Conservation (phyloP, 257 asterid genomes). For the Solanum pennellii region DNA sequence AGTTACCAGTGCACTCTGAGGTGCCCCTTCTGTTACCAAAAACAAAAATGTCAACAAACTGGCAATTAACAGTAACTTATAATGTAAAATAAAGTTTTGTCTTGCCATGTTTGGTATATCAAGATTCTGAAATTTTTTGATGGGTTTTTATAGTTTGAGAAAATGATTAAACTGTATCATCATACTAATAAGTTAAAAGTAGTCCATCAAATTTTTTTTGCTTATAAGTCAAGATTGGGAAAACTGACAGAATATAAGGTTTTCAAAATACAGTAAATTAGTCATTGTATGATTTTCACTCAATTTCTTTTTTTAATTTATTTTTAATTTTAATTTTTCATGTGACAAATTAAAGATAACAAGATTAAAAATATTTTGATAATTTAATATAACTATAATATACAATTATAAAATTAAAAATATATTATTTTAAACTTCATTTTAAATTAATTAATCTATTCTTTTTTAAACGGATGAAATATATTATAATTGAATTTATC, state of each 20-base stretch:
- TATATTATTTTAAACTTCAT: no score
- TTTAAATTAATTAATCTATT: no score
- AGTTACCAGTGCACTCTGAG: constrained; percentile 46
- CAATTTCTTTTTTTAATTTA: no score
- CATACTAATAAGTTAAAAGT: not conserved
- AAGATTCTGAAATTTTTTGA: not conserved
- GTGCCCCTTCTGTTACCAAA: constrained; percentile 36
- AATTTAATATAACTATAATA: no score
- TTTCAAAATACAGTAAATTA: not conserved
- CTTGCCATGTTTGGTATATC: not conserved
- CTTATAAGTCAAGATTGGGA: not conserved
- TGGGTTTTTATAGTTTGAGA: not conserved
- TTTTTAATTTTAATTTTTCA: no score
- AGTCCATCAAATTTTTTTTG: not conserved
- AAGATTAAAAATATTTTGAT: no score
- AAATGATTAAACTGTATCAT: not conserved
- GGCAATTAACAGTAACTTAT: not conserved
- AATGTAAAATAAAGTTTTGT: not conserved
- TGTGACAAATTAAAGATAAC: no score
- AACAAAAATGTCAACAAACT: constrained; percentile 1
- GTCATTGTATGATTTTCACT: not conserved
- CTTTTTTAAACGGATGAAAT: not conserved
- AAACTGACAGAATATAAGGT: not conserved
- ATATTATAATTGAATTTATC: not conserved
- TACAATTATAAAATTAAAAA: no score